These are phyloP conservation scores for Alternaria sp. DNA, from an alignment of 2,329 filamentous ascomycete species.

Conservation along the genomic window DNA sequence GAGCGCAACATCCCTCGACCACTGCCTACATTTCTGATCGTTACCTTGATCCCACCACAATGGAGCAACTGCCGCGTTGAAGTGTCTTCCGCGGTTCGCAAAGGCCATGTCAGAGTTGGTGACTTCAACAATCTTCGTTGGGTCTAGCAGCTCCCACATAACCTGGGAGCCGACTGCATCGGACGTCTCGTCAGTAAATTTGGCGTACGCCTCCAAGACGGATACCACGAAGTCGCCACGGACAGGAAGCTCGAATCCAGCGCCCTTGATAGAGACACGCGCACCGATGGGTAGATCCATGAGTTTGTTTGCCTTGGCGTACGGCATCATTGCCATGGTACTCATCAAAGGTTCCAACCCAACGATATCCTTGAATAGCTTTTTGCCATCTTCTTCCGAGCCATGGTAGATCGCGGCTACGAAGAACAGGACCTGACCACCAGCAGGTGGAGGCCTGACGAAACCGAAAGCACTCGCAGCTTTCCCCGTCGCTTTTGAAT, in stretches of 20 bases:
- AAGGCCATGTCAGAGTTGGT: constrained; percentile 10
- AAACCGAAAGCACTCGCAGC: constrained; percentile 8
- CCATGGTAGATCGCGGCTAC: background rate
- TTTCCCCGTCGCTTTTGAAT: constrained; percentile 6
- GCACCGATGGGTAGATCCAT: constrained; percentile 5
- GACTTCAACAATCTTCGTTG: constrained; percentile 7
- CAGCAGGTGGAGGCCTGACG: constrained; percentile 7
- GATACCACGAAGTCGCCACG: constrained; percentile 4
- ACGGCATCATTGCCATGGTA: constrained; percentile 8
- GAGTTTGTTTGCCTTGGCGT: constrained; percentile 9
- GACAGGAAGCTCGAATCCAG: constrained; percentile 10
- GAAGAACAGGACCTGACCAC: constrained; percentile 6
- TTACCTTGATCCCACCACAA: constrained; percentile 8
- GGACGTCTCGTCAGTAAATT: constrained; percentile 1
- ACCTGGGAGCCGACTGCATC: constrained; percentile 6
- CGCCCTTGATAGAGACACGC: constrained; percentile 5
- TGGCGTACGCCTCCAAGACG: constrained; percentile 2
- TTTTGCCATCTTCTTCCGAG: constrained; percentile 7
- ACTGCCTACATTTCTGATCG: constrained; percentile 8
- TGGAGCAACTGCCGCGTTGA: constrained; percentile 6
- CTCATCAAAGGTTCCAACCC: constrained; percentile 1
- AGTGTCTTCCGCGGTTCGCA: constrained; percentile 13
- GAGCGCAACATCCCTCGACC: constrained; percentile 10
- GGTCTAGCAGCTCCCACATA: constrained; percentile 13
- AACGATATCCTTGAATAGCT: constrained; percentile 6